These are phyloP conservation scores for Boletus rubroflammeus DNA, from an alignment of 768 basidiomycete genomes.

Conservation along the genomic window DNA sequence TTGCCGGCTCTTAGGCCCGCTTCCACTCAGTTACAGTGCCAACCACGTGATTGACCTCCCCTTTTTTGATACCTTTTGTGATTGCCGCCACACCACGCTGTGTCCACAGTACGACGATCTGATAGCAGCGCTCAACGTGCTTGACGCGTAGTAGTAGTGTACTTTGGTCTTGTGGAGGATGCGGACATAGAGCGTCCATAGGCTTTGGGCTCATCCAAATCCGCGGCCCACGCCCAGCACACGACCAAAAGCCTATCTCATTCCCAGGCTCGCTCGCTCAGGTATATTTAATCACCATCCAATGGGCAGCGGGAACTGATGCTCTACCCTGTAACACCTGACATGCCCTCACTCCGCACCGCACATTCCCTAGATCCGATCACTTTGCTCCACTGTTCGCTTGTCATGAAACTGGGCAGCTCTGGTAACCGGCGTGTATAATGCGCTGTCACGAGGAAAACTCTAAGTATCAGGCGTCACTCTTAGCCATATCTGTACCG, in stretches of 20 bases:
- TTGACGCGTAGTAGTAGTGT: not conserved
- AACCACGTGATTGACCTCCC: constrained; percentile 15
- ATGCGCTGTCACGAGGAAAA: not conserved
- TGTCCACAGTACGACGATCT: not conserved
- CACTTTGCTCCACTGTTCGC: not conserved
- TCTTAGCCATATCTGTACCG: not conserved
- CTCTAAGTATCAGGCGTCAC: not conserved
- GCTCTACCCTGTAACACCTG: not conserved
- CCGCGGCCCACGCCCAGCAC: not conserved
- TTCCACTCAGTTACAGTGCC: not conserved
- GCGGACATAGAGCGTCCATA: constrained; percentile 18
- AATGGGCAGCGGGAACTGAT: not conserved
- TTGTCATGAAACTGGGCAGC: not conserved
- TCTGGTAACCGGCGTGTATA: not conserved
- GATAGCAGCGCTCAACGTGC: not conserved
- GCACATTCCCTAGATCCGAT: not conserved
- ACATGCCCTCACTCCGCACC: not conserved
- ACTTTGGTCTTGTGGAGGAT: not conserved
- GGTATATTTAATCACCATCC: not conserved
- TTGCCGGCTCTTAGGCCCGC: constrained; percentile 8
- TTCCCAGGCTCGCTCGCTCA: not conserved
- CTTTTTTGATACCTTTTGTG: not conserved
- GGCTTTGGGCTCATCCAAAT: not conserved
- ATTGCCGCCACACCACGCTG: constrained; percentile 1
- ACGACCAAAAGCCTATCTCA: not conserved